Conservation (phyloP, 352 stramenopile genomes). For the Phytophthora quininea region DNA sequence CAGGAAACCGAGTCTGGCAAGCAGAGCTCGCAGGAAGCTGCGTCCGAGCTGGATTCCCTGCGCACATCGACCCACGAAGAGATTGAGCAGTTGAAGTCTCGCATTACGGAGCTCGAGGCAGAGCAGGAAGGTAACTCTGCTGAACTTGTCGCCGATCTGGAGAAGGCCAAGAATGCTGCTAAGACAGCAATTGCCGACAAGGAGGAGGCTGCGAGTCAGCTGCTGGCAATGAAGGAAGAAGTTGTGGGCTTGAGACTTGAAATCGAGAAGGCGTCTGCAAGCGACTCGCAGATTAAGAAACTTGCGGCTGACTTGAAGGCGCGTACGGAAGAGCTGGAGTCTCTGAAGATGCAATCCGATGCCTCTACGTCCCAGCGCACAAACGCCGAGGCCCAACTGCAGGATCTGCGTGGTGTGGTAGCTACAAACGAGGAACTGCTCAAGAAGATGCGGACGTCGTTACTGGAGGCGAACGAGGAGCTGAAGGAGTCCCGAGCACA, state of each 20-base stretch:
- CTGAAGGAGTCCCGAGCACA: conserved; percentile 72
- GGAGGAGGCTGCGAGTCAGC: conserved; percentile 33
- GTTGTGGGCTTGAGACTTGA: conserved; percentile 51
- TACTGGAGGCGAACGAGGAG: conserved; percentile 77
- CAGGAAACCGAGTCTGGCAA: neutral
- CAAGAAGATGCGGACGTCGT: conserved; percentile 70
- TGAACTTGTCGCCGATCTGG: conserved; percentile 35
- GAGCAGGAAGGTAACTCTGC: conserved; percentile 27
- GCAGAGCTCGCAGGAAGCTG: neutral
- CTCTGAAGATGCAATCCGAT: conserved; percentile 46
- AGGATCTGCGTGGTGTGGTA: conserved; percentile 43
- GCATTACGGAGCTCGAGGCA: conserved; percentile 38
- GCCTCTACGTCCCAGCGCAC: conserved; percentile 31
- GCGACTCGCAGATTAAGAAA: conserved; percentile 40
- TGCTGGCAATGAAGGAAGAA: conserved; percentile 61
- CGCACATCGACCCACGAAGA: conserved; percentile 28
- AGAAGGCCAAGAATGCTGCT: conserved; percentile 33
- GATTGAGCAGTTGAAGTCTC: conserved; percentile 31
- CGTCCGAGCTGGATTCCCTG: conserved; percentile 21
- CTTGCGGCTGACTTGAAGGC: conserved; percentile 41
- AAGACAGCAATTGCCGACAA: conserved; percentile 45
- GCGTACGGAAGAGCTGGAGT: conserved; percentile 38
- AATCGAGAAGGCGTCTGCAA: conserved; percentile 38
- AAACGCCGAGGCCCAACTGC: conserved; percentile 42
- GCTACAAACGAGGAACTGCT: conserved; percentile 67